Evolutionary conservation across 2,329 filamentous ascomycete species (phyloP).

Genomic region (Pseudogymnoascus sp.): DNA sequence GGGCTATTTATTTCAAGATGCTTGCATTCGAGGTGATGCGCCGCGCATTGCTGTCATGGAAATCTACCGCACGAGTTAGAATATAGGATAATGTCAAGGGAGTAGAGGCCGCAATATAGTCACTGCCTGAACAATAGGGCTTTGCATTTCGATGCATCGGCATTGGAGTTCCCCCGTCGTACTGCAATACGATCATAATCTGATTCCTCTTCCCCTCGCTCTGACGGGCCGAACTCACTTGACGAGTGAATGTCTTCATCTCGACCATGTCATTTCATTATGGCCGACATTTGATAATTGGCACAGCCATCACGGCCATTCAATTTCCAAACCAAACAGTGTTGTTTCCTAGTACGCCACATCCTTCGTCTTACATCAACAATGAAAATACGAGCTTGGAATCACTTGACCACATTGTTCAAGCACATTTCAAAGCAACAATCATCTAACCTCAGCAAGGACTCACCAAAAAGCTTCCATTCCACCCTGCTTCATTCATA

Average conservation of each 20-base stretch:
- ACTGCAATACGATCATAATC: neutral
- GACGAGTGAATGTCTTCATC: neutral
- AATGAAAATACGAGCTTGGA: neutral
- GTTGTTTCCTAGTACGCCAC: neutral
- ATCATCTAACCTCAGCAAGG: neutral
- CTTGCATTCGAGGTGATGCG: neutral
- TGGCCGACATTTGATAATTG: neutral
- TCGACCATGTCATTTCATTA: neutral
- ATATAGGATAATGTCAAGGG: neutral
- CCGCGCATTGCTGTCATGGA: neutral
- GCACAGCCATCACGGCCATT: neutral
- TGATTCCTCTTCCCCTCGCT: neutral
- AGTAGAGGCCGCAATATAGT: neutral
- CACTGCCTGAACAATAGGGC: neutral
- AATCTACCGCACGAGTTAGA: neutral
- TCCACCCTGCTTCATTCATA: neutral
- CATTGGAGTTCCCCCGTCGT: neutral
- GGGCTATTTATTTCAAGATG: neutral
- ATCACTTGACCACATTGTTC: neutral
- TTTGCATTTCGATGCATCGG: neutral
- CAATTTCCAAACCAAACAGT: neutral
- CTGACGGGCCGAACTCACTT: neutral
- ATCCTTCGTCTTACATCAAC: neutral
- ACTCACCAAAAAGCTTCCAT: neutral
- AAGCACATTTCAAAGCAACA: neutral